A percentile compares a stretch with the other conserved stretches of the same genome.
Evolutionary conservation across 108 stramenopile genomes (phyloP).

Genomic region (Pseudonitzschia multistriata): DNA sequence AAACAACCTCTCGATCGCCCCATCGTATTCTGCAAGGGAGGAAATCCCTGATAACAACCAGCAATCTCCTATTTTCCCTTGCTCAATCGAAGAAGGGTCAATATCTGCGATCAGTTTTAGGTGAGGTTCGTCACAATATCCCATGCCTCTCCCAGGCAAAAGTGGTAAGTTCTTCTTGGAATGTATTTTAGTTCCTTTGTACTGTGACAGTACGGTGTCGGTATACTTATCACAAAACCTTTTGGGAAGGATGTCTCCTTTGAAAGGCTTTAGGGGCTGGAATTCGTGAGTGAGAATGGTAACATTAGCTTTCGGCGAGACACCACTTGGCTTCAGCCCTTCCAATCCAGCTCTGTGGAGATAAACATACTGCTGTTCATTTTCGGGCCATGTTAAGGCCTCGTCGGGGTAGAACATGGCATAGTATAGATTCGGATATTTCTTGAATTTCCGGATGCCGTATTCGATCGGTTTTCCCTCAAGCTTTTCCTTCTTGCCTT

Average conservation of each 20-base stretch:
- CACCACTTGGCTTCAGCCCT: conserved; percentile 13
- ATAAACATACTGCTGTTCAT: conserved; percentile 26
- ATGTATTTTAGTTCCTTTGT: conserved; percentile 18
- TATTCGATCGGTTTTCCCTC: background rate
- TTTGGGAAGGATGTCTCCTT: conserved; percentile 11
- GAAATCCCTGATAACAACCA: conserved; percentile 28
- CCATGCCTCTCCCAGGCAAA: conserved; percentile 47
- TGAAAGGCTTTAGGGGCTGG: conserved; percentile 20
- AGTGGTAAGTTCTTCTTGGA: conserved; percentile 3
- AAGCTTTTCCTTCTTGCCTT: background rate
- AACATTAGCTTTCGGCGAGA: conserved; percentile 13
- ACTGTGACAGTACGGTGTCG: conserved; percentile 19
- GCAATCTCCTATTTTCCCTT: conserved; percentile 38
- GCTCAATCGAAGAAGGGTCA: conserved; percentile 43
- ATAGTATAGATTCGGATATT: conserved; percentile 13
- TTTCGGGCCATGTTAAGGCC: conserved; percentile 13
- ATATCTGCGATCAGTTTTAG: conserved; percentile 39
- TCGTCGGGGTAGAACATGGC: conserved; percentile 21
- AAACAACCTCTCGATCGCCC: conserved; percentile 28
- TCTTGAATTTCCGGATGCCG: conserved; percentile 14
- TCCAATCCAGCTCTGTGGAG: conserved; percentile 19
- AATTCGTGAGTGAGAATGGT: conserved; percentile 23
- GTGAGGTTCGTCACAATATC: conserved; percentile 26
- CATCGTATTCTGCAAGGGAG: conserved; percentile 29
- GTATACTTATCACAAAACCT: conserved; percentile 27